Base-by-base conservation (phyloP, 768 basidiomycete species). In the Clitopilus passeckerianus region DNA sequence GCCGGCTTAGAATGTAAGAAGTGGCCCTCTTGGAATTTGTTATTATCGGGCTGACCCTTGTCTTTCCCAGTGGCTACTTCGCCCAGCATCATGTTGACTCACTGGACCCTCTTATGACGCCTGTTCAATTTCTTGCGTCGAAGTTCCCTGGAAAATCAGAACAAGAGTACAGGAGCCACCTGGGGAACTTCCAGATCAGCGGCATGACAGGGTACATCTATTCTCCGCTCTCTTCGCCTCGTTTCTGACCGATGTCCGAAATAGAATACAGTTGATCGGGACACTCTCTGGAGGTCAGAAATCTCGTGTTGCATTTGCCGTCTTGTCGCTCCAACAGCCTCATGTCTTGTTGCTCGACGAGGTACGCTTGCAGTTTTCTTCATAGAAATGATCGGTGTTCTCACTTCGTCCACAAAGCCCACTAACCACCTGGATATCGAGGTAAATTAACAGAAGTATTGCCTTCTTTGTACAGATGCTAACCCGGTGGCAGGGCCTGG, bases 351-450 rank as follows among this genome's bases (percentile, higher is more conserved):
- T 98, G 63, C 83, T 99, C 57, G 97, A 99, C 72, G 97, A 99
- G 82, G 92, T 89, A 60, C 66, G 80, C 70, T 7, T 5, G n/a
- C 57, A 33, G 53, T 5, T 55, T 41, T 22, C 10, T 61, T 61
- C 34, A 15, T 20, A 34, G 5, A 33, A 5, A 20, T 20, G n/a
- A 50, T 54, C 1, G 58, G 57, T 22, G 35, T 62, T 7, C 54
- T 57, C 34, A 63, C 35, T 54, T 18, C 37, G n/a, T 34, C 57
- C 50, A 18, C 53, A 23, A 64, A 90, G 89, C 94, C 94, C 58
- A 94, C 93, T 66, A 96, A 96, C 80, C 95, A 96, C 74, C 77
- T 95, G 68, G 95, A 96, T 89, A 93, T 95, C 61, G 92, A 93
- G 79, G 90, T 87, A 50, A 50, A 7, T 18, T 5, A 18, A 50